phyloP scores from a whole-genome alignment of 225 moss, liverwort and hornwort genomes.

The Sphagnum tenellum region DNA sequence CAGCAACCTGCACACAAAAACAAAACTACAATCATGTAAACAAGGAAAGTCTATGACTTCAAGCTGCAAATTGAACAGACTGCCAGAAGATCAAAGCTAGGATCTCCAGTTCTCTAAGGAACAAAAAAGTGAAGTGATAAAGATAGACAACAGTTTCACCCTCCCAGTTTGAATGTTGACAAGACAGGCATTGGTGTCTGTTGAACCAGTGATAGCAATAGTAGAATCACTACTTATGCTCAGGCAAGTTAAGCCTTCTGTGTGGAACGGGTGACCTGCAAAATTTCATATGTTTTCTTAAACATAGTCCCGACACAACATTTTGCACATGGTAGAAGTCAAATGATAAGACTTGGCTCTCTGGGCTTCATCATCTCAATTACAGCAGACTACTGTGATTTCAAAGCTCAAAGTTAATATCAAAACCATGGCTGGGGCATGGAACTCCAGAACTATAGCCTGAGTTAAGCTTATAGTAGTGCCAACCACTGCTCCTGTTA shows the following conservation, averaged over 20 bases:
- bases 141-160: slow-evolving; percentile 21
- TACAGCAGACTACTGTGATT: no score
- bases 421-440: no score
- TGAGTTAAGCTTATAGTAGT: no score
- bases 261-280: slow-evolving; percentile 87
- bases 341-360: no score
- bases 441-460: no score
- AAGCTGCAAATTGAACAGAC: neutral
- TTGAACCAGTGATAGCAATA: slow-evolving; percentile 76
- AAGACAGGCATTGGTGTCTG: slow-evolving; percentile 64
- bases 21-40: neutral
- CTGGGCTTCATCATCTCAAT: no score
- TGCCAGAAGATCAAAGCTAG: no score
- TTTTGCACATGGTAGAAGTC: no score
- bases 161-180: slow-evolving; percentile 88
- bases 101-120: no score
- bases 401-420: no score
- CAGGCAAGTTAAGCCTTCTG: slow-evolving; percentile 64
- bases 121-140: neutral
- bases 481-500: no score
- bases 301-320: no score
- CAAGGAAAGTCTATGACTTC: neutral
- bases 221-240: slow-evolving; percentile 62
- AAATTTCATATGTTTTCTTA: neutral
- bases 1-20: slow-evolving; percentile 52